A percentile compares a stretch with the other conserved stretches of the same genome.
Evolutionary conservation across 1,284 basidiomycete genomes (phyloP).

Genomic region (Cutaneotrichosporon mucoides): DNA sequence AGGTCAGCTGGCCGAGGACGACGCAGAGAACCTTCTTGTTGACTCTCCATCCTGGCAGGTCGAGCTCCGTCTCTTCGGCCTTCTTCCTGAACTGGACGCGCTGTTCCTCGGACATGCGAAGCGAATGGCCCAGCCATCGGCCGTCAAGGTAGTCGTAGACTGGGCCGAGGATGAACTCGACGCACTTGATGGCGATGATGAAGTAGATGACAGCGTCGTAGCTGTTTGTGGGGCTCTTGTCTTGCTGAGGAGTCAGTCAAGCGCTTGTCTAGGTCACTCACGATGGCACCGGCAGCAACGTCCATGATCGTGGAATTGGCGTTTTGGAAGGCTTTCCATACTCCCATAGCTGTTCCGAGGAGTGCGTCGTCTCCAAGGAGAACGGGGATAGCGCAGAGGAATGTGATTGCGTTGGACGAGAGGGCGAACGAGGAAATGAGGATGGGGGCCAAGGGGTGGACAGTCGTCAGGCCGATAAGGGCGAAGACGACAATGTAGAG

Average conservation of each 20-base stretch:
- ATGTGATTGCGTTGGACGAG: slow-evolving; percentile 38
- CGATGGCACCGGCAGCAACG: slow-evolving; percentile 39
- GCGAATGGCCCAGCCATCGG: slow-evolving; percentile 26
- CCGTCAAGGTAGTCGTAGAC: slow-evolving; percentile 27
- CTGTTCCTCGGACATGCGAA: slow-evolving; percentile 29
- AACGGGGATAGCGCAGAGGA: slow-evolving; percentile 41
- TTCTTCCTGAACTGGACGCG: slow-evolving; percentile 23
- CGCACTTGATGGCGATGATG: slow-evolving; percentile 42
- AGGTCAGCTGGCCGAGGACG: too few relatives aligned
- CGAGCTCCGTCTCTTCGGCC: slow-evolving; percentile 3
- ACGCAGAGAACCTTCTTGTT: neutral
- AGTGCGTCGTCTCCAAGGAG: slow-evolving; percentile 37
- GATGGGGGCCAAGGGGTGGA: slow-evolving; percentile 40
- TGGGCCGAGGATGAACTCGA: slow-evolving; percentile 38
- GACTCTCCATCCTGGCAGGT: slow-evolving; percentile 7
- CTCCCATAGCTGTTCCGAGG: slow-evolving; percentile 33
- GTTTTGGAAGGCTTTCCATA: slow-evolving; percentile 38
- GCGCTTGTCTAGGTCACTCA: slow-evolving; percentile 30
- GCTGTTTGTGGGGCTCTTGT: slow-evolving; percentile 6
- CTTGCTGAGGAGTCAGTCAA: too few relatives aligned
- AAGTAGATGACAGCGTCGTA: slow-evolving; percentile 43
- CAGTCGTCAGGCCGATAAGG: slow-evolving; percentile 39
- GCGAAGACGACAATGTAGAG: slow-evolving; percentile 42
- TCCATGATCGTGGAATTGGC: slow-evolving; percentile 33
- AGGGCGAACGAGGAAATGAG: slow-evolving; percentile 39